phyloP scores from a whole-genome alignment of 345 rosid species.

The Ceriops tagal region DNA sequence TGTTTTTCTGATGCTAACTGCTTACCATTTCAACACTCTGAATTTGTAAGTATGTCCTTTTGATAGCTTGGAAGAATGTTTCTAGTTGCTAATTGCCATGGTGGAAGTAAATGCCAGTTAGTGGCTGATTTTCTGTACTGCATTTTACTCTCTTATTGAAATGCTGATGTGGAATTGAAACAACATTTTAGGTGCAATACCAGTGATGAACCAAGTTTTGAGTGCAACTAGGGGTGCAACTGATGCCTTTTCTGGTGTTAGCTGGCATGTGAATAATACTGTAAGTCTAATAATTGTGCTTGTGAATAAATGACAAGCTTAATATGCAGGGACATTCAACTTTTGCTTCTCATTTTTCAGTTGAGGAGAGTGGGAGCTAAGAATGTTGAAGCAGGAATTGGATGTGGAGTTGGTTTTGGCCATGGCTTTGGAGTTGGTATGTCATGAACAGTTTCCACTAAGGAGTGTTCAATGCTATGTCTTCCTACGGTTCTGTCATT shows the following conservation, averaged over 20 bases:
- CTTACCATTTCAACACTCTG: not conserved
- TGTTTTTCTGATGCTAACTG: not conserved
- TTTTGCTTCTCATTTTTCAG: slow-evolving; percentile 28
- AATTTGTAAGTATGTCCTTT: not conserved
- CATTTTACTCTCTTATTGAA: not conserved
- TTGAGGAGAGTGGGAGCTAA: slow-evolving; percentile 59
- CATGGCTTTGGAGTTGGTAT: slow-evolving; percentile 76
- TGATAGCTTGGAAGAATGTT: not conserved
- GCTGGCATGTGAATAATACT: slow-evolving; percentile 60
- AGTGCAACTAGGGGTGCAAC: slow-evolving; percentile 96
- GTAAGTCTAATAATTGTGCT: slow-evolving; percentile 40
- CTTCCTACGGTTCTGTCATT: not conserved
- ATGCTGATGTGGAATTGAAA: not conserved
- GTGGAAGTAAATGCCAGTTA: not conserved
- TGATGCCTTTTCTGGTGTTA: slow-evolving; percentile 75
- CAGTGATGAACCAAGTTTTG: slow-evolving; percentile 77
- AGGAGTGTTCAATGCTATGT: not conserved
- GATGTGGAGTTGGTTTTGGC: slow-evolving; percentile 82
- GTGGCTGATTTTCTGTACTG: not conserved
- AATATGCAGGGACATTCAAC: slow-evolving; percentile 7
- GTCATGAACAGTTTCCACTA: slow-evolving; percentile 13
- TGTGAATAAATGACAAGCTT: not conserved
- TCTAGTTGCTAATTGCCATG: not conserved
- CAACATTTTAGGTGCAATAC: slow-evolving; percentile 56
- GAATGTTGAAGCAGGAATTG: slow-evolving; percentile 57